Evolutionary conservation across 2,329 filamentous ascomycete species (phyloP).

Genomic region (Fusarium chlamydosporum): DNA sequence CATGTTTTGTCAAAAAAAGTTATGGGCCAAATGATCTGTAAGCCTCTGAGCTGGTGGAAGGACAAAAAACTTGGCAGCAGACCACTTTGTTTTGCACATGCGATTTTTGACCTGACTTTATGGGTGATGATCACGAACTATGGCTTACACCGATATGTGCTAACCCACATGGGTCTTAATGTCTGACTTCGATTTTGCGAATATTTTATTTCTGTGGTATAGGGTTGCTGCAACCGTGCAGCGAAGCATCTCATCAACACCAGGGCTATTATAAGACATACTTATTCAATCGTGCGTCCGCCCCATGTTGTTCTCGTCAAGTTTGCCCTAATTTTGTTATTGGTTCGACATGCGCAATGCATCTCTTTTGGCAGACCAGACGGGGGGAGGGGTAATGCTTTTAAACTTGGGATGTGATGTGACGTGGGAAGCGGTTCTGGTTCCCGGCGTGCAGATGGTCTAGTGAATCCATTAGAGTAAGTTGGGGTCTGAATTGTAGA

Average conservation of each 20-base stretch:
- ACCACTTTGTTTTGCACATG: conserved; percentile 33
- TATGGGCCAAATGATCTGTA: conserved; percentile 27
- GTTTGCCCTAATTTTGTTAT: conserved; percentile 37
- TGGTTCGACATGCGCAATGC: conserved; percentile 24
- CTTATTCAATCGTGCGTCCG: conserved; percentile 5
- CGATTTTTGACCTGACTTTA: conserved; percentile 15
- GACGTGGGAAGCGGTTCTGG: conserved; percentile 43
- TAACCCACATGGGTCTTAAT: background rate
- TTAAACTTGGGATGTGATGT: conserved; percentile 39
- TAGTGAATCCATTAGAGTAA: conserved; percentile 22
- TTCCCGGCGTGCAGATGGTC: conserved; percentile 47
- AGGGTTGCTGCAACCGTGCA: conserved; percentile 37
- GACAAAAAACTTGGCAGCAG: conserved; percentile 40
- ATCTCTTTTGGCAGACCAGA: conserved; percentile 2
- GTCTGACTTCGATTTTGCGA: conserved; percentile 7
- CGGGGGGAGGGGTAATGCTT: conserved; percentile 22
- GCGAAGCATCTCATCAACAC: conserved; percentile 9
- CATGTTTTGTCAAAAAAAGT: background rate
- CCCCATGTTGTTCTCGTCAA: conserved; percentile 26
- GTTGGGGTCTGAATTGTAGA: conserved; percentile 2
- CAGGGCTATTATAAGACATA: conserved; percentile 25
- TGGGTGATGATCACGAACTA: conserved; percentile 21
- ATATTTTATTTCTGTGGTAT: conserved; percentile 36
- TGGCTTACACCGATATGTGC: conserved; percentile 17
- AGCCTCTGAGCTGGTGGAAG: conserved; percentile 12